phyloP scores from a whole-genome alignment of 1,284 basidiomycete species.

The Cutaneotrichosporon arboriforme region DNA sequence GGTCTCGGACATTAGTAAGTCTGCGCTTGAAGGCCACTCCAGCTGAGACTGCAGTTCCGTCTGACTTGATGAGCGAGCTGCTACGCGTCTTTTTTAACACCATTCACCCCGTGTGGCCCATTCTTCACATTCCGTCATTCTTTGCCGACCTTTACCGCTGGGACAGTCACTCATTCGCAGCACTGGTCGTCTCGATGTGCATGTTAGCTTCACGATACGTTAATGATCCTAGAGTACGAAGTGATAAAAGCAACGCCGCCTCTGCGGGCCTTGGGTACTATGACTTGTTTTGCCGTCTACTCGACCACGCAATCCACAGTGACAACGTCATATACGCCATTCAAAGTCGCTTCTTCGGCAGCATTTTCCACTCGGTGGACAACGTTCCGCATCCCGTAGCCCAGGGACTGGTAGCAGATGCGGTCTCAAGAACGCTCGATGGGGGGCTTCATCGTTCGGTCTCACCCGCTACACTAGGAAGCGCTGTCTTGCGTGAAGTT shows the following conservation, averaged over 20 bases:
- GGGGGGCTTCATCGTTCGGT: constrained; percentile 14
- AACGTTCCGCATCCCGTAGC: constrained; percentile 20
- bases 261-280: constrained; percentile 14
- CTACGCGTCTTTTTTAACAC: constrained; percentile 15
- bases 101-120: constrained; percentile 20
- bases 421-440: constrained; percentile 8
- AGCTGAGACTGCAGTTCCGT: constrained; percentile 2
- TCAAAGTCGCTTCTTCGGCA: constrained; percentile 17
- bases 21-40: too few relatives aligned
- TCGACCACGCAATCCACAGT: constrained; percentile 14
- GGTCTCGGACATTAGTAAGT: constrained; percentile 5
- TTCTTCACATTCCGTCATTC: constrained; percentile 18
- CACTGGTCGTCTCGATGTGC: constrained; percentile 15
- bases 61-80: constrained; percentile 11
- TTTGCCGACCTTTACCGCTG: constrained; percentile 9
- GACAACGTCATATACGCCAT: constrained; percentile 20
- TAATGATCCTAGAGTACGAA: constrained; percentile 6
- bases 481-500: constrained; percentile 8
- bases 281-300: constrained; percentile 14
- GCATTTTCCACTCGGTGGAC: constrained; percentile 21
- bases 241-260: constrained; percentile 9
- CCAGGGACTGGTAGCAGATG: constrained; percentile 12
- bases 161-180: constrained; percentile 12
- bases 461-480: not conserved
- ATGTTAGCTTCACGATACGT: constrained; percentile 15